Percentiles rank a stretch among this genome's conserved stretches.
Conservation (phyloP, 2,329 filamentous ascomycete species). For the Alternaria arborescens region DNA sequence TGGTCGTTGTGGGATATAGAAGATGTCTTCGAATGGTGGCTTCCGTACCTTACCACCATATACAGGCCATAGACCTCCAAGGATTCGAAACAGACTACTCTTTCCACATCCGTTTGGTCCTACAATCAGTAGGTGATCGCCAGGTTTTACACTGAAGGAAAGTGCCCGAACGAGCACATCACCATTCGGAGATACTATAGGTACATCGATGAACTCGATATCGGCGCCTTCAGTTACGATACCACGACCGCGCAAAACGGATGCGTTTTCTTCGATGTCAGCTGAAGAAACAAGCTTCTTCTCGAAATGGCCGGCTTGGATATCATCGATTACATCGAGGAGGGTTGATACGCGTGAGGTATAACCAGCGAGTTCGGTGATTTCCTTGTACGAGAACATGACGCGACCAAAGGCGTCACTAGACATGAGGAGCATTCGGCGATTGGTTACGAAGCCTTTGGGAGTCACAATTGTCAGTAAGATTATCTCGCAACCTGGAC, state of each 20-base stretch:
- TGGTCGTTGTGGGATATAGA: conserved; percentile 96
- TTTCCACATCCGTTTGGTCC: conserved; percentile 98
- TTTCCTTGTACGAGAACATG: conserved; percentile 69
- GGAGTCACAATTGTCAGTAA: conserved; percentile 11
- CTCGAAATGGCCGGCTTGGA: conserved; percentile 88
- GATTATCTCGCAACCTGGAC: not conserved
- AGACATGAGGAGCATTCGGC: conserved; percentile 87
- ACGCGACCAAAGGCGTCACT: conserved; percentile 72
- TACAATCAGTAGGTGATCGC: conserved; percentile 92
- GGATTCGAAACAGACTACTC: conserved; percentile 92
- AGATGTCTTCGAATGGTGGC: conserved; percentile 90
- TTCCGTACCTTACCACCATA: conserved; percentile 95
- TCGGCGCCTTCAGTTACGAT: conserved; percentile 81
- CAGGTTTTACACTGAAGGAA: conserved; percentile 84
- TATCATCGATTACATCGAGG: conserved; percentile 92
- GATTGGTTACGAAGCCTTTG: conserved; percentile 86
- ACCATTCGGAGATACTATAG: conserved; percentile 96
- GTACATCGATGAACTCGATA: conserved; percentile 87
- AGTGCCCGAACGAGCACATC: conserved; percentile 87
- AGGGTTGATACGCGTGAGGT: conserved; percentile 91
- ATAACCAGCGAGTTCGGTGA: conserved; percentile 94
- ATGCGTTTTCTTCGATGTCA: conserved; percentile 80
- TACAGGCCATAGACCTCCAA: conserved; percentile 96
- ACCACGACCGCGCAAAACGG: conserved; percentile 82
- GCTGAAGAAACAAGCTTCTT: conserved; percentile 96